Evolutionary conservation across 768 basidiomycete genomes (phyloP), one percentile per base, ranked within the genome.

Genomic region (Amanita fuliginea): DNA sequence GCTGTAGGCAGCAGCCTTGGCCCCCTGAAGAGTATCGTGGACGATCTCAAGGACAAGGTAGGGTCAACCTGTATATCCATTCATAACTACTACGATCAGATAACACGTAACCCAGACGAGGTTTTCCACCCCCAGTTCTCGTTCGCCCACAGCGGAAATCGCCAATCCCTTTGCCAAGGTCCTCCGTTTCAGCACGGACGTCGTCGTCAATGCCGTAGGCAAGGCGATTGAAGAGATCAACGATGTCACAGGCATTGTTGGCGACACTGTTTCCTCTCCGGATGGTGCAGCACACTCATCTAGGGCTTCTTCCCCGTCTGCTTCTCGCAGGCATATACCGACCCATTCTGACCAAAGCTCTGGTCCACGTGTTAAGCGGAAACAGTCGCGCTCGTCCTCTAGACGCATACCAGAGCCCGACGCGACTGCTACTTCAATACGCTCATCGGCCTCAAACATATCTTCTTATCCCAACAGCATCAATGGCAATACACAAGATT

Each of bases 11-110:
- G 62, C 55, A 47, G 54, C 18, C 61, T 60, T 22, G 66, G 59
- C 0, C 78, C 78, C 3, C 60, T 83, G 49, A 76, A 68, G 63
- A 85, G 85, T 54, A 88, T 90, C 54, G 83, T 90, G 42, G 86
- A 89, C 3, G 87, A 89, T 64, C 72, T 89, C 47, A 74, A 71
- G 56, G 80, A 76, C 63, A 85, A 82, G 70, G 80, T 78, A 49
- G 54, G n/a, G 6, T 11, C n/a, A n/a, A 13, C 13, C 14, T 40
- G 8, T 30, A 18, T 24, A 22, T 16, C 26, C 46, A 28, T 39
- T 0, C 35, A 16, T 48, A n/a, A n/a, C n/a, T n/a, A n/a, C n/a
- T n/a, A 16, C 37, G 1, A 18, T 44, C 39, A 26, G 33, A 39
- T 43, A 19, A 16, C 44, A 35, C 13, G n/a, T 48, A 16, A 21